Conservation (phyloP, 2,329 filamentous ascomycete genomes). For the Alternaria sp. region DNA sequence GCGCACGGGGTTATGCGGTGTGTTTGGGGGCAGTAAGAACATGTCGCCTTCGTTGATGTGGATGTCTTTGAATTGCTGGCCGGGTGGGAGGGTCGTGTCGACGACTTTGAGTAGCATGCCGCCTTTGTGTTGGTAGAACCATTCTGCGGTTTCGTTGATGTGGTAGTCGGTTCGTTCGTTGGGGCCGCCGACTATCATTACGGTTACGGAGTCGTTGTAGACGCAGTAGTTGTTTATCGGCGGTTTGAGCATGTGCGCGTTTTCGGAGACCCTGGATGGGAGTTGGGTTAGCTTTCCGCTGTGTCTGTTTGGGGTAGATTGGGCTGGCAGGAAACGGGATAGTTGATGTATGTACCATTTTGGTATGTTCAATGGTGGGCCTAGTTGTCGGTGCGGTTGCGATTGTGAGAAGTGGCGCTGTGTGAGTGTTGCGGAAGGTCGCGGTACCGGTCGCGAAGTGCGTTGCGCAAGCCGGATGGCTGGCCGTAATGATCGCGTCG, state of each 20-base stretch:
- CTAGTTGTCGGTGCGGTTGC: slow-evolving; percentile 26
- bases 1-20: slow-evolving; percentile 93
- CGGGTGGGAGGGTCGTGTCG: slow-evolving; percentile 55
- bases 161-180: slow-evolving; percentile 98
- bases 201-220: slow-evolving; percentile 81
- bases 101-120: slow-evolving; percentile 94
- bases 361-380: slow-evolving; percentile 47
- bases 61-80: slow-evolving; percentile 75
- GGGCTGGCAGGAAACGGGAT: background rate
- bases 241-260: slow-evolving; percentile 89
- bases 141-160: slow-evolving; percentile 94
- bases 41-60: slow-evolving; percentile 91
- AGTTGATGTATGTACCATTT: slow-evolving; percentile 44
- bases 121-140: slow-evolving; percentile 96
- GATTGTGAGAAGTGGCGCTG: slow-evolving; percentile 39
- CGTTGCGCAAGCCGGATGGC: slow-evolving; percentile 20
- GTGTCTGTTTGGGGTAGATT: background rate
- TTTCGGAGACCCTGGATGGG: slow-evolving; percentile 77
- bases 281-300: background rate
- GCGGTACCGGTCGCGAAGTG: slow-evolving; percentile 9
- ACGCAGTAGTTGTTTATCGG: slow-evolving; percentile 98
- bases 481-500: slow-evolving; percentile 29
- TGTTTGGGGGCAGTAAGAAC: slow-evolving; percentile 91
- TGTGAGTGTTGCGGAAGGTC: slow-evolving; percentile 18
- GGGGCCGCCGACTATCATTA: slow-evolving; percentile 95